A percentile compares a stretch with the other conserved stretches of the same genome.
Evolutionary conservation across 768 basidiomycete species (phyloP).

Genomic region (Cystofilobasidium bisporidii): DNA sequence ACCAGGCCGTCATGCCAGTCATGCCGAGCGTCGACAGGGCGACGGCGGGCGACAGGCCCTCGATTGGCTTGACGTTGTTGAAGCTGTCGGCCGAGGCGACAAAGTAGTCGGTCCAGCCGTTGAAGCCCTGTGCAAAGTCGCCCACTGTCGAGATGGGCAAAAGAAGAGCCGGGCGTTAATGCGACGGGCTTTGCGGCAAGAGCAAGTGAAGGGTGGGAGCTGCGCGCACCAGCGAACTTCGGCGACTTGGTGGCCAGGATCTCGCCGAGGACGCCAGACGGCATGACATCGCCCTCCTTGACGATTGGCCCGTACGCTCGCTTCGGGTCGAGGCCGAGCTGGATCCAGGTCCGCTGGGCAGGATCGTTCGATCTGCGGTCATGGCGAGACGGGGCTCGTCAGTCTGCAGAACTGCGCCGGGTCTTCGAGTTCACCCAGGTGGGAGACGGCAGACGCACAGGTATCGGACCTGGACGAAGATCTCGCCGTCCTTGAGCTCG

Average conservation of each 20-base stretch:
- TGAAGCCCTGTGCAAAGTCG: conserved; percentile 7
- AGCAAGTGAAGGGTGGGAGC: neutral
- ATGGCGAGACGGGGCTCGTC: too few species aligned
- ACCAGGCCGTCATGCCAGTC: conserved; percentile 35
- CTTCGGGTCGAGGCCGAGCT: conserved; percentile 6
- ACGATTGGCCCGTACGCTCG: conserved; percentile 13
- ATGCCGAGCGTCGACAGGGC: conserved; percentile 29
- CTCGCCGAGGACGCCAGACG: conserved; percentile 27
- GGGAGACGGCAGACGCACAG: conserved; percentile 16
- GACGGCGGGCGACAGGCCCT: conserved; percentile 28
- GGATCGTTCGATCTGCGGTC: conserved; percentile 35
- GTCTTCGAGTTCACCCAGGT: neutral
- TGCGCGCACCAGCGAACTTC: conserved; percentile 27
- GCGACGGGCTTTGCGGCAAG: neutral
- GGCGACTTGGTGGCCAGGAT: conserved; percentile 32
- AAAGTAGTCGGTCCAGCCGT: conserved; percentile 33
- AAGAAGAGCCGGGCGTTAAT: too few species aligned
- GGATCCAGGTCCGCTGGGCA: conserved; percentile 31
- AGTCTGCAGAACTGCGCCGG: too few species aligned
- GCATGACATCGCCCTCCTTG: conserved; percentile 3
- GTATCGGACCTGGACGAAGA: conserved; percentile 33
- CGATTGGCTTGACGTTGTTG: conserved; percentile 14
- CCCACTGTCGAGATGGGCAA: neutral
- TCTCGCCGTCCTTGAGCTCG: conserved; percentile 33
- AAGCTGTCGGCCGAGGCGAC: conserved; percentile 27